phyloP scores from a whole-genome alignment of 1,284 basidiomycete species.

The Sparassis latifolia region DNA sequence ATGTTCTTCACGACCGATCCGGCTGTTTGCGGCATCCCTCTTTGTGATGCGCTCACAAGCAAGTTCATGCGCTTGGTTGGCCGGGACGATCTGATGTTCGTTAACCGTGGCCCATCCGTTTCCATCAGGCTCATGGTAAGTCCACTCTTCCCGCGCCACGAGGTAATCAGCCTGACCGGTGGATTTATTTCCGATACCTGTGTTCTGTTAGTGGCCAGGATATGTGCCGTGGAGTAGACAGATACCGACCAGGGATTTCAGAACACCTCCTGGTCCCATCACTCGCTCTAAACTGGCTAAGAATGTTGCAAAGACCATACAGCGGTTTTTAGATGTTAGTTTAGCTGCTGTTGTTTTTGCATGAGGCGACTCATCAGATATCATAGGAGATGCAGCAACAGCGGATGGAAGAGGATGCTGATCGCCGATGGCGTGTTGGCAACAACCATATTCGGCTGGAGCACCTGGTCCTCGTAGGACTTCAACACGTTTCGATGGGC shows the following conservation, averaged over 20 bases:
- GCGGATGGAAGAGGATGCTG: constrained; percentile 52
- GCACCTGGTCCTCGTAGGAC: constrained; percentile 62
- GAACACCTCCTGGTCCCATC: constrained; percentile 65
- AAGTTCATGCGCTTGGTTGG: constrained; percentile 35
- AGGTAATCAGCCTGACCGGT: background rate
- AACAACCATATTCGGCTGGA: constrained; percentile 47
- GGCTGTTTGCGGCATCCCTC: constrained; percentile 47
- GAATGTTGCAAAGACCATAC: constrained; percentile 32
- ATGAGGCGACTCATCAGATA: constrained; percentile 1
- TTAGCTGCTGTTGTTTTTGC: constrained; percentile 4
- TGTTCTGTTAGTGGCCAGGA: constrained; percentile 56
- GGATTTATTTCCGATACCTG: no score
- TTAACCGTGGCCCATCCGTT: constrained; percentile 65
- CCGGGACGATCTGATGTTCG: constrained; percentile 59
- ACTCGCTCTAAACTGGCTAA: constrained; percentile 34
- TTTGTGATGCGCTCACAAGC: constrained; percentile 44
- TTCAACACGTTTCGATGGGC: constrained; percentile 74
- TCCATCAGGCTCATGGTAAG: constrained; percentile 66
- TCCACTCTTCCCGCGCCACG: constrained; percentile 7
- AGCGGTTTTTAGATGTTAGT: constrained; percentile 31
- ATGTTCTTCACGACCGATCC: constrained; percentile 50
- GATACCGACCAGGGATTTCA: constrained; percentile 73
- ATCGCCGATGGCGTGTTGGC: constrained; percentile 57
- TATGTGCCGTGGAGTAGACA: constrained; percentile 71
- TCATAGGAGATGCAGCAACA: constrained; percentile 41